These are phyloP conservation scores for Clarireedia monteithiana DNA, from an alignment of 2,329 filamentous ascomycete species.

Conservation along the genomic window DNA sequence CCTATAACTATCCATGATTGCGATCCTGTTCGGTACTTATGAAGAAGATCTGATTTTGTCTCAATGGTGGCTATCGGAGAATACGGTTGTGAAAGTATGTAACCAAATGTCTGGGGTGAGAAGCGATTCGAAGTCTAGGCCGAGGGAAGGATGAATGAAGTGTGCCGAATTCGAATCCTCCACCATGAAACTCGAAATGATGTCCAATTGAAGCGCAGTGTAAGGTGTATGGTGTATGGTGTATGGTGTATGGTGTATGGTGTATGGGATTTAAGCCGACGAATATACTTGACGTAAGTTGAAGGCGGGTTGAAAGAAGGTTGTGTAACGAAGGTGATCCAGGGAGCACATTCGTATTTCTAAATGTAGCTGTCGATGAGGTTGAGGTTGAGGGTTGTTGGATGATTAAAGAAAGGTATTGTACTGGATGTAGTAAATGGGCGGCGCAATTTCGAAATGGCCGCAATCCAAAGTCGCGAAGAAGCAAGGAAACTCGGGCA, in stretches of 20 bases:
- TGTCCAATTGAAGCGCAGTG: neutral
- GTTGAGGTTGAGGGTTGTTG: no score
- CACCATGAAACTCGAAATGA: neutral
- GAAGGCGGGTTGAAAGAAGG: conserved; percentile 1
- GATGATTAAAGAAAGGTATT: no score
- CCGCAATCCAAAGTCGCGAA: no score
- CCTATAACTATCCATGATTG: conserved; percentile 30
- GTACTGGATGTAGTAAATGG: no score
- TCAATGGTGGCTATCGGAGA: no score
- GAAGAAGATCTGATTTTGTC: no score
- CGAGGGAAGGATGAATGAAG: conserved; percentile 1
- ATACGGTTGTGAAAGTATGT: neutral
- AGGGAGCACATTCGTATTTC: conserved; percentile 3
- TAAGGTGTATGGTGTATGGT: neutral
- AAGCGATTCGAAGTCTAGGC: neutral
- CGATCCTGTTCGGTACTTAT: neutral
- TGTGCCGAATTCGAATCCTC: neutral
- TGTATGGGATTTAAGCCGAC: neutral
- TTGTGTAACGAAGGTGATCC: conserved; percentile 3
- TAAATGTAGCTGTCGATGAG: conserved; percentile 6
- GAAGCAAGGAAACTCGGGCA: no score
- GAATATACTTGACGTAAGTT: neutral
- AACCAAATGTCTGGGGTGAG: neutral
- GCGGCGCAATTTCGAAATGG: no score
- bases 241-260: neutral